These are phyloP conservation scores for Tephrocybe sp. DNA, from an alignment of 768 basidiomycete genomes.

Conservation along the genomic window DNA sequence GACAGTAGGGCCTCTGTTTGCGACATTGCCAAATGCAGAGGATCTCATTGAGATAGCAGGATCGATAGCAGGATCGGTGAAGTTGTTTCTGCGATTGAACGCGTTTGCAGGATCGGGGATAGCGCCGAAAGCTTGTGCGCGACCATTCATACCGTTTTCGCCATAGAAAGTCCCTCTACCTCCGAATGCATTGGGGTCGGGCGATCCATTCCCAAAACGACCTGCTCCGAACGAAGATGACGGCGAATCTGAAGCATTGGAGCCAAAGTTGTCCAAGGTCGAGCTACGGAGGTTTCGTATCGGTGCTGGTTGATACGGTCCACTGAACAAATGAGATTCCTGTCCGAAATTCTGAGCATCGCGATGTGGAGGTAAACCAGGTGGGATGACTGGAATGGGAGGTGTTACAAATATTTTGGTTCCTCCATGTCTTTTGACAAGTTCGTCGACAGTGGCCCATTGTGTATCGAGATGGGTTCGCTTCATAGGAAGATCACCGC, in stretches of 20 bases:
- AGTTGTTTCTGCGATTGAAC: constrained; percentile 36
- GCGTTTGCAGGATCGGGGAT: constrained; percentile 25
- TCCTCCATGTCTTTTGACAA: constrained; percentile 50
- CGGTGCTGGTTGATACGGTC: constrained; percentile 69
- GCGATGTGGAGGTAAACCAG: constrained; percentile 47
- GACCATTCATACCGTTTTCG: constrained; percentile 36
- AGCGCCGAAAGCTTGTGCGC: constrained; percentile 24
- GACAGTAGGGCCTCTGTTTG: constrained; percentile 30
- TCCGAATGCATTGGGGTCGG: constrained; percentile 62
- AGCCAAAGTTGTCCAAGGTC: constrained; percentile 67
- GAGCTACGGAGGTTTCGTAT: constrained; percentile 56
- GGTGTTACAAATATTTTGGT: constrained; percentile 67
- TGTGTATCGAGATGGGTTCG: constrained; percentile 68
- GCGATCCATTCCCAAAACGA: constrained; percentile 65
- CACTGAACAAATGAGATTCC: constrained; percentile 43
- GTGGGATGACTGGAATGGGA: constrained; percentile 44
- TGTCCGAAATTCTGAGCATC: constrained; percentile 45
- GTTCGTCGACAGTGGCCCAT: constrained; percentile 65
- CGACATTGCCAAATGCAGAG: constrained; percentile 27
- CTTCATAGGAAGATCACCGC: constrained; percentile 80
- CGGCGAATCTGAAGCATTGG: constrained; percentile 67
- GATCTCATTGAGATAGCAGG: constrained; percentile 28
- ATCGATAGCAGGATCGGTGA: constrained; percentile 42
- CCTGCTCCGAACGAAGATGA: constrained; percentile 69
- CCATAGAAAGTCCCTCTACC: constrained; percentile 41